phyloP scores from a whole-genome alignment of 2,329 filamentous ascomycete species.

The Fusarium stilboides region DNA sequence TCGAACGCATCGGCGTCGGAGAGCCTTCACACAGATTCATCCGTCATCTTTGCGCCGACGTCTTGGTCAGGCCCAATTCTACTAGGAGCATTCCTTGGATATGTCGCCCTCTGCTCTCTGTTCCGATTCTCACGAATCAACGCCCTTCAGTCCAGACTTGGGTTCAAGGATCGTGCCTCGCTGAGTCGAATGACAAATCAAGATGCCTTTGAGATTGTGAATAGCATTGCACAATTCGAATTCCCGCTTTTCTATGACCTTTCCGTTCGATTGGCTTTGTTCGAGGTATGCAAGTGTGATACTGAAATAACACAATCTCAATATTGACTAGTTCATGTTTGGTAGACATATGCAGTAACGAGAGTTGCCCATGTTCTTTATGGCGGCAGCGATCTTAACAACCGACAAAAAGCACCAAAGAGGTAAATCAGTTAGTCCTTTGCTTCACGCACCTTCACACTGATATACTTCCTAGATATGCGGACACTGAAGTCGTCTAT shows the following conservation, averaged over 20 bases:
- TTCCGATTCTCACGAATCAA: constrained; percentile 57
- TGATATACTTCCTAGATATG: constrained; percentile 53
- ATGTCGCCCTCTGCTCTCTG: constrained; percentile 54
- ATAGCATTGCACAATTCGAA: constrained; percentile 53
- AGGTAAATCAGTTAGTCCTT: constrained; percentile 46
- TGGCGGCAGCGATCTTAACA: constrained; percentile 55
- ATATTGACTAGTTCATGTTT: background rate
- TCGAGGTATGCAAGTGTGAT: constrained; percentile 52
- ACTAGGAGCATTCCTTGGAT: constrained; percentile 49
- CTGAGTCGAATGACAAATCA: constrained; percentile 59
- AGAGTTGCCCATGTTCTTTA: constrained; percentile 57
- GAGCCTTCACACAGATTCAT: background rate
- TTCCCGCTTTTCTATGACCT: constrained; percentile 58
- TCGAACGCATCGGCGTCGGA: constrained; percentile 26
- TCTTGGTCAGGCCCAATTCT: constrained; percentile 37
- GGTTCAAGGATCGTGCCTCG: constrained; percentile 55
- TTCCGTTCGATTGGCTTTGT: constrained; percentile 58
- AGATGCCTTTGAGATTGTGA: constrained; percentile 63
- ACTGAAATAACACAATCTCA: background rate
- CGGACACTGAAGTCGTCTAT: constrained; percentile 59
- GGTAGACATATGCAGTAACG: constrained; percentile 59
- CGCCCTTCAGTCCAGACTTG: constrained; percentile 49
- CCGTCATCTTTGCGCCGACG: constrained; percentile 8
- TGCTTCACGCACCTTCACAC: background rate
- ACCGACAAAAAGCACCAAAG: constrained; percentile 53